Percentiles rank a stretch among this genome's conserved stretches.
These are phyloP conservation scores for Urtica urens DNA, from an alignment of 306 rosid species.

Conservation along the genomic window DNA sequence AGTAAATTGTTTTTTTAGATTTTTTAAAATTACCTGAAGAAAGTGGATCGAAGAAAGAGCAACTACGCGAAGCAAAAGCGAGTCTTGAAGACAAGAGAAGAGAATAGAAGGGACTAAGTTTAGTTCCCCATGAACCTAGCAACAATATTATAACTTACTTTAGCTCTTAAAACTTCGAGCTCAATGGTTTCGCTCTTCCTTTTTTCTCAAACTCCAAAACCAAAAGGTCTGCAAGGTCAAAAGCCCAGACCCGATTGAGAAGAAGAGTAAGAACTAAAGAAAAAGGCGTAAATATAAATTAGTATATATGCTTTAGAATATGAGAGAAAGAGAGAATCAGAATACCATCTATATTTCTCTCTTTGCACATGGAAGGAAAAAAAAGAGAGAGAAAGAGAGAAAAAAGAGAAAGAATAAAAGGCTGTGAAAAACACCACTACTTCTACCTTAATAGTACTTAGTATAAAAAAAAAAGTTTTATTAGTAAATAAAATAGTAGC, in stretches of 20 bases:
- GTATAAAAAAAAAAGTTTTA: not conserved
- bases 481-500: slow-evolving; percentile 25
- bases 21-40: slow-evolving; percentile 28
- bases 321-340: not conserved
- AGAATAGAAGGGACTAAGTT: slow-evolving; percentile 17
- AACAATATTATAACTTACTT: not conserved
- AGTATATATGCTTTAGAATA: too few relatives aligned
- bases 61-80: slow-evolving; percentile 15
- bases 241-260: not conserved
- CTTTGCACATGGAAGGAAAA: slow-evolving; percentile 45
- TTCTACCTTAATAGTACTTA: slow-evolving; percentile 17
- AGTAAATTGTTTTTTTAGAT: slow-evolving; percentile 14
- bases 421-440: slow-evolving; percentile 8
- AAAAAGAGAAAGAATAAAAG: not conserved
- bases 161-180: slow-evolving; percentile 29
- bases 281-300: slow-evolving; percentile 2
- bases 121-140: slow-evolving; percentile 18
- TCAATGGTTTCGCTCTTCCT: slow-evolving; percentile 10
- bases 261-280: not conserved
- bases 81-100: too few relatives aligned
- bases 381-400: slow-evolving; percentile 21
- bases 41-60: slow-evolving; percentile 58
- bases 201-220: slow-evolving; percentile 2
- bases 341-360: slow-evolving; percentile 22
- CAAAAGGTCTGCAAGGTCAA: slow-evolving; percentile 24